Conservation (phyloP, 208 protist genomes). For the Crithidia brevicula region DNA sequence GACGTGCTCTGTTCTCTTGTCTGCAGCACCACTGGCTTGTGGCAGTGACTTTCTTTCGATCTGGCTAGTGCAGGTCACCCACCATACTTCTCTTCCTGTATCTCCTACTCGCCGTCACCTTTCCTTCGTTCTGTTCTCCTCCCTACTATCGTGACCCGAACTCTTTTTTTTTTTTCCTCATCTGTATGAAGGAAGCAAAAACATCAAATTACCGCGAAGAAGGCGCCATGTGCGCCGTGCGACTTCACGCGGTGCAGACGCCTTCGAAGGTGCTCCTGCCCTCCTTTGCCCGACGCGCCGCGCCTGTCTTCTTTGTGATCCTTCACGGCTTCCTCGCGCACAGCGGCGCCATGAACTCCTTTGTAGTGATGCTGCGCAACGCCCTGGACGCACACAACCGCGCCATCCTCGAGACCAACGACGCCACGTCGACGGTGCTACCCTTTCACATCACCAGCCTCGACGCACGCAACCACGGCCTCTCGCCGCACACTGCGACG, state of each 20-base stretch:
- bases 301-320: slow-evolving; percentile 46
- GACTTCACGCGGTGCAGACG: slow-evolving; percentile 23
- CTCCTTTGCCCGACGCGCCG: background rate
- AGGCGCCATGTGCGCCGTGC: background rate
- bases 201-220: no score
- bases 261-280: slow-evolving; percentile 25
- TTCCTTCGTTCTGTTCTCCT: no score
- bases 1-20: no score
- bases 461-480: slow-evolving; percentile 67
- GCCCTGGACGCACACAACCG: slow-evolving; percentile 27
- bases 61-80: no score
- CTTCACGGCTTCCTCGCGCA: slow-evolving; percentile 73
- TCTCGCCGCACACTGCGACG: slow-evolving; percentile 49
- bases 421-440: slow-evolving; percentile 3
- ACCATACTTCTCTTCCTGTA: no score
- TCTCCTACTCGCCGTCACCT: no score
- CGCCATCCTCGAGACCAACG: slow-evolving; percentile 12
- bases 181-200: background rate
- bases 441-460: slow-evolving; percentile 32
- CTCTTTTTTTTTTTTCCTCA: slow-evolving; percentile 10
- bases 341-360: slow-evolving; percentile 49
- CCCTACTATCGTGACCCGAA: no score
- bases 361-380: slow-evolving; percentile 36
- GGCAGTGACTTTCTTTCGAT: no score
- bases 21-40: no score